phyloP scores from a whole-genome alignment of 345 rosid genomes.

The sweet orange (Citrus sinensis) region DNA sequence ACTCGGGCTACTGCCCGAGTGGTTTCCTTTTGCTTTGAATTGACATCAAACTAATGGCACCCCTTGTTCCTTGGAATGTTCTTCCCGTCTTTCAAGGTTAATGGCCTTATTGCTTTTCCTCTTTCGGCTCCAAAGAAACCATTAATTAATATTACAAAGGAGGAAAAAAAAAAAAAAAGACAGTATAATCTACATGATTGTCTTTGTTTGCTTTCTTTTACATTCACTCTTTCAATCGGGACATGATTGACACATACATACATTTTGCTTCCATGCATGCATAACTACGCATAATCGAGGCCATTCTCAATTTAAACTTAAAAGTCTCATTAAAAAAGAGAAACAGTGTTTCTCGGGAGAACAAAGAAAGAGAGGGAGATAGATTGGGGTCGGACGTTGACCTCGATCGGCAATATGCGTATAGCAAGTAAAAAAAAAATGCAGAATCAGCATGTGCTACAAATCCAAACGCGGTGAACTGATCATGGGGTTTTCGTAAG shows the following conservation, averaged over 20 bases:
- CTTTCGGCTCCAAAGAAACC: slow-evolving; percentile 35
- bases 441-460: neutral
- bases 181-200: neutral
- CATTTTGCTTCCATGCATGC: too few species aligned
- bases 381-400: neutral
- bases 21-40: neutral
- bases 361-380: neutral
- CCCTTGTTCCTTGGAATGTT: slow-evolving; percentile 15
- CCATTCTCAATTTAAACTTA: too few species aligned
- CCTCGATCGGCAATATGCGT: neutral
- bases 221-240: neutral
- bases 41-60: neutral
- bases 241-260: too few species aligned
- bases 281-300: too few species aligned
- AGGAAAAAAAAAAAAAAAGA: neutral
- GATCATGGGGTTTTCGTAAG: neutral
- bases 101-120: slow-evolving; percentile 21
- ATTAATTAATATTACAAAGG: neutral
- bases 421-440: neutral
- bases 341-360: neutral
- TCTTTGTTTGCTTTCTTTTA: neutral
- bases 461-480: neutral
- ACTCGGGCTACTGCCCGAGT: too few species aligned
- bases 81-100: slow-evolving; percentile 33
- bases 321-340: too few species aligned